Base-by-base conservation (phyloP, 352 stramenopile genomes). In the Phytophthora nicotianae region DNA sequence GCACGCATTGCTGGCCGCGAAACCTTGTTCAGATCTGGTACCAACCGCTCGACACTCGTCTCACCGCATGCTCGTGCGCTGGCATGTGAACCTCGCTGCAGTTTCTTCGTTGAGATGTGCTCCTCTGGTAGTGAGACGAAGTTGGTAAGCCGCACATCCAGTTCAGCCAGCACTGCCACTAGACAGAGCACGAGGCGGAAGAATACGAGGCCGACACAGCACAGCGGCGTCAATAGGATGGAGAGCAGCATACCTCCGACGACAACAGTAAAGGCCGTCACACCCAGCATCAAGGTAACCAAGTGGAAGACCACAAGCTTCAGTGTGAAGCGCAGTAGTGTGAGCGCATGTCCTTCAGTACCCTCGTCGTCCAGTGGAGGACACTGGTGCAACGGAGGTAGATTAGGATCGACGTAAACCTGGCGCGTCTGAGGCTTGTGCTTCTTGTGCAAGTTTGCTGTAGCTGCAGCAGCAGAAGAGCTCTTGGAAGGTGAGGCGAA, bases 71-170 rank as follows among this genome's bases (percentile, higher is more conserved):
- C 77, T n/a, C 68, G 70, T 33, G 78, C 68, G 20, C 75, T 70
- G 38, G 77, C 64, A 24, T 69, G 62, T 5, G 63, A 72, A 5
- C 54, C 52, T 33, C 72, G 69, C 11, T 66, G 54, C 54, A 72
- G 68, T 8, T 73, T 70, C 50, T 60, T 74, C 29, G 77, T 55
- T 46, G 71, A 87, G 42, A 91, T 79, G 46, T 79, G 75, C 20
- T 86, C 68, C 35, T 79, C 62, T 9, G 70, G 53, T 20, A 79
- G 69, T 21, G 81, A 77, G 41, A 84, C 76, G 59, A 84, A 89
- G 77, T 90, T 90, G 70, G 73, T 74, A 37, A 91, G 73, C 35
- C 56, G 58, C 24, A 87, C 78, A 42, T 91, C 82, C 50, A 87
- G 57, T 43, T 86, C 73, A 2, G 82, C 75, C 42, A 91, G 63